phyloP scores from a whole-genome alignment of 2,329 filamentous ascomycete genomes.

The Exophiala sp. region DNA sequence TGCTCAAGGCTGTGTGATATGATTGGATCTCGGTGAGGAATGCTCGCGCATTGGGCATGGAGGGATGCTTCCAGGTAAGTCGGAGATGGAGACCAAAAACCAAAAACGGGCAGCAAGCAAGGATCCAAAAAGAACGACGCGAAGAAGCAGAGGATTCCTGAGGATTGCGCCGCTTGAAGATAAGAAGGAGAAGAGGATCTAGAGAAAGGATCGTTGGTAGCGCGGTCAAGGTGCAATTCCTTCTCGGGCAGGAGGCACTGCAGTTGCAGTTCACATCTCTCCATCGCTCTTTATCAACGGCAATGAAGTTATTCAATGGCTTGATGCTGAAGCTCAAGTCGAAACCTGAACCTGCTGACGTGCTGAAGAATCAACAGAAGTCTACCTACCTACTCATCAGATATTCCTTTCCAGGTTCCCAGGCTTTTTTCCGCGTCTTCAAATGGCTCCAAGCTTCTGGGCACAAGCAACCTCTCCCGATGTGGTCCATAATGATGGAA shows the following conservation, averaged over 20 bases:
- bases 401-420: too few relatives aligned
- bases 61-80: slow-evolving; percentile 20
- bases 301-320: too few relatives aligned
- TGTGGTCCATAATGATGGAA: too few relatives aligned
- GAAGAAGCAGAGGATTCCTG: slow-evolving; percentile 5
- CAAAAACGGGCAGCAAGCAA: slow-evolving; percentile 13
- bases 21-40: slow-evolving; percentile 19
- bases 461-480: too few relatives aligned
- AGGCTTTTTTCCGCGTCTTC: too few relatives aligned
- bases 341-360: neutral
- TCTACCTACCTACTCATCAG: too few relatives aligned
- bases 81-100: slow-evolving; percentile 16
- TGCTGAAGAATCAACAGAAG: too few relatives aligned
- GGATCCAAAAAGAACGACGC: slow-evolving; percentile 26
- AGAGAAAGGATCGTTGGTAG: neutral
- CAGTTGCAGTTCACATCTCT: neutral
- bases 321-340: neutral
- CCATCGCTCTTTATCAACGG: neutral
- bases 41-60: slow-evolving; percentile 20
- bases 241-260: too few relatives aligned
- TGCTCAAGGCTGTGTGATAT: slow-evolving; percentile 11
- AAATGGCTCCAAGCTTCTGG: too few relatives aligned
- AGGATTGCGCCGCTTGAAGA: neutral
- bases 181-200: neutral
- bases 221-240: neutral